Conservation (phyloP, 2,329 filamentous ascomycete species). For the Phaeophleospora eucalypticola region DNA sequence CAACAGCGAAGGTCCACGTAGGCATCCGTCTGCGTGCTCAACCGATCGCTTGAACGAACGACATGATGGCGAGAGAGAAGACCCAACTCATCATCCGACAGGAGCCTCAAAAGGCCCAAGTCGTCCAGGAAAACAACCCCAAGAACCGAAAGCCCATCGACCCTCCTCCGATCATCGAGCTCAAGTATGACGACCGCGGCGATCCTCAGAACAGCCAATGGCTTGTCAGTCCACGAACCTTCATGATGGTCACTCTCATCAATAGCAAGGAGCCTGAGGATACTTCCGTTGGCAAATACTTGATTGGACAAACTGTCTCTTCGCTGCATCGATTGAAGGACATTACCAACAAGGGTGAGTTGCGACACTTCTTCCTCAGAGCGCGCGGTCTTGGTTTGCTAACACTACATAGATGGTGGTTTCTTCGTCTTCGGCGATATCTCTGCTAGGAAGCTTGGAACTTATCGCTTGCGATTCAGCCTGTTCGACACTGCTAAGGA, state of each 20-base stretch:
- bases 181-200: constrained; percentile 47
- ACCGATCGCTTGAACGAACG: constrained; percentile 44
- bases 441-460: constrained; percentile 70
- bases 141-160: constrained; percentile 72
- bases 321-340: constrained; percentile 81
- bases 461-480: constrained; percentile 69
- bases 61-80: constrained; percentile 21
- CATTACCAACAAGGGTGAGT: constrained; percentile 21
- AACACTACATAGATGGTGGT: constrained; percentile 58
- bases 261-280: constrained; percentile 21
- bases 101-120: constrained; percentile 20
- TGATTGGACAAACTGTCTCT: constrained; percentile 67
- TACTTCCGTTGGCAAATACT: constrained; percentile 16
- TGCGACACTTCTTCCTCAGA: background rate
- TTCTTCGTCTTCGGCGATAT: constrained; percentile 92
- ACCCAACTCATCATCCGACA: constrained; percentile 18
- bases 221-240: constrained; percentile 62
- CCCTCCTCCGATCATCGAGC: constrained; percentile 77
- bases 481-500: constrained; percentile 64
- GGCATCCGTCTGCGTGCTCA: background rate
- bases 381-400: no score
- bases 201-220: constrained; percentile 54
- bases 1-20: background rate
- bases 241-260: constrained; percentile 56
- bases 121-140: constrained; percentile 25